Evolutionary conservation across 331 rosid genomes (phyloP).

Genomic region (Rosa hybrid): DNA sequence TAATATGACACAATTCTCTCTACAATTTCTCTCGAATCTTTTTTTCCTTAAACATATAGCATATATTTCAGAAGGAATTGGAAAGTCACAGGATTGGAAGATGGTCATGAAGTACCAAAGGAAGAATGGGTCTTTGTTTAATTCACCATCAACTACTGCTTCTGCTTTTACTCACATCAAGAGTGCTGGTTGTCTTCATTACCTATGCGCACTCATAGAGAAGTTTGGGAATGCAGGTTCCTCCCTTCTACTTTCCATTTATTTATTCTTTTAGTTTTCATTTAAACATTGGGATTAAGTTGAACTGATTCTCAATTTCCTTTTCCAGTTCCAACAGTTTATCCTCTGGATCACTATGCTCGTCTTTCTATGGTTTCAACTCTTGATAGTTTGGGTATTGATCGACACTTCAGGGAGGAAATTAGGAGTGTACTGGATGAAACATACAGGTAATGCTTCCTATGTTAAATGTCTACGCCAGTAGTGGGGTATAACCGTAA

Average conservation of each 20-base stretch:
- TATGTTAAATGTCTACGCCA: not conserved
- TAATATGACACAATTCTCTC: too few species aligned
- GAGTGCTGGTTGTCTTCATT: constrained; percentile 56
- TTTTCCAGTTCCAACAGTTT: constrained; percentile 70
- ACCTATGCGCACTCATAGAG: constrained; percentile 49
- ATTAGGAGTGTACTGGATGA: constrained; percentile 65
- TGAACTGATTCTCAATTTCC: not conserved
- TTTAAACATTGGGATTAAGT: not conserved
- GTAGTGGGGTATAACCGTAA: not conserved
- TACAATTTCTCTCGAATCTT: too few species aligned
- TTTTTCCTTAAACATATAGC: too few species aligned
- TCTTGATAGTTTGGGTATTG: constrained; percentile 73
- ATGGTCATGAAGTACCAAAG: constrained; percentile 71
- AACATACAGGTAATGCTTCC: constrained; percentile 57
- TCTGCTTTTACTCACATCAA: constrained; percentile 53
- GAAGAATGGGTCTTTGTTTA: constrained; percentile 75
- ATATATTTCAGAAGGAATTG: constrained; percentile 77
- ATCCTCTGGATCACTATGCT: constrained; percentile 68
- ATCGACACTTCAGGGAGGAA: constrained; percentile 63
- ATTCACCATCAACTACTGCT: constrained; percentile 87
- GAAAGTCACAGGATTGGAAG: constrained; percentile 52
- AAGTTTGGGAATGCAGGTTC: constrained; percentile 74
- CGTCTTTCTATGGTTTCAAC: constrained; percentile 67
- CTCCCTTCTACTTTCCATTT: constrained; percentile 12
- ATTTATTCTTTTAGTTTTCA: constrained; percentile 12